phyloP scores from a whole-genome alignment of 2,329 filamentous ascomycete species.

The Blastomyces parvus region DNA sequence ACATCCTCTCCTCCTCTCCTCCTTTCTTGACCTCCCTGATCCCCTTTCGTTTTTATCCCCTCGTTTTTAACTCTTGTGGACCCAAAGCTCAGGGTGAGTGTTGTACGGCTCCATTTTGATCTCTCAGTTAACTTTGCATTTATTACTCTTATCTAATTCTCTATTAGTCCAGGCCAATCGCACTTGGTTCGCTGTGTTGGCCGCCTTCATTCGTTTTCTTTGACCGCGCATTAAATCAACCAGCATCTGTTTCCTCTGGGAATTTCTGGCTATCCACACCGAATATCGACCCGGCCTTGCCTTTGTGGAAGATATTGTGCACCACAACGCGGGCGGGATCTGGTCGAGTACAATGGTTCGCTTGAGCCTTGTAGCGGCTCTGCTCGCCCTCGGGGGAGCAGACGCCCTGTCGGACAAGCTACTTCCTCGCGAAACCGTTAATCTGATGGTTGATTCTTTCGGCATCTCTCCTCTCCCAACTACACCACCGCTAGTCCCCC shows the following conservation, averaged over 20 bases:
- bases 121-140: background rate
- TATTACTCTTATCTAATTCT: background rate
- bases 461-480: slow-evolving; percentile 17
- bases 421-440: slow-evolving; percentile 15
- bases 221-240: background rate
- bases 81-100: background rate
- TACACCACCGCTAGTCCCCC: slow-evolving; percentile 12
- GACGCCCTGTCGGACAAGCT: slow-evolving; percentile 11
- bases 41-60: background rate
- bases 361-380: slow-evolving; percentile 11
- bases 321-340: background rate
- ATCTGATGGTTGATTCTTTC: slow-evolving; percentile 12
- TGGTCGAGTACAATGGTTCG: slow-evolving; percentile 10
- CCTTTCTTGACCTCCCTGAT: background rate
- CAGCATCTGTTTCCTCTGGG: background rate
- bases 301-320: background rate
- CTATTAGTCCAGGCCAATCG: background rate
- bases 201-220: background rate
- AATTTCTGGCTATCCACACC: background rate
- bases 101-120: background rate
- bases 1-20: background rate
- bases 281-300: background rate
- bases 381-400: slow-evolving; percentile 15
- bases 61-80: background rate
- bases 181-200: background rate